Conservation (phyloP, 352 stramenopile species). For the Globisporangium perplexum region DNA sequence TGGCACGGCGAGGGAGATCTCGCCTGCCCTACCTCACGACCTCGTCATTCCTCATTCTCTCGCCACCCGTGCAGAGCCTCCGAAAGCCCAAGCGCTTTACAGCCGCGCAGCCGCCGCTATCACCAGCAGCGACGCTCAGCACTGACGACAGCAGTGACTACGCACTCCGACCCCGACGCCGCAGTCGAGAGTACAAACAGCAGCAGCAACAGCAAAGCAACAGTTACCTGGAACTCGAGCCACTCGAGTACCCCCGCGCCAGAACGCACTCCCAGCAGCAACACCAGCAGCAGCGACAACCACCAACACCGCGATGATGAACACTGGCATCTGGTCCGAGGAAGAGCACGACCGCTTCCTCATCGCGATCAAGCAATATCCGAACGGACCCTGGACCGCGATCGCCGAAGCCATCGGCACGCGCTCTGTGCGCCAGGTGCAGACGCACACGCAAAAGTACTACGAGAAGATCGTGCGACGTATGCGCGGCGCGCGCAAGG, state of each 20-base stretch:
- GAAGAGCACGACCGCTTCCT: conserved; percentile 61
- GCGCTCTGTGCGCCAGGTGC: conserved; percentile 53
- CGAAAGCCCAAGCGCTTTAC: background rate
- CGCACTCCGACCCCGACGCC: background rate
- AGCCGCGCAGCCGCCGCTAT: background rate
- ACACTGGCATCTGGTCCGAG: conserved; percentile 29
- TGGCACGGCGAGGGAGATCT: no score
- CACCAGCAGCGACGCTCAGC: background rate
- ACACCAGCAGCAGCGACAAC: background rate
- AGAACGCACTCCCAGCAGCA: background rate
- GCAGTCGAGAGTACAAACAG: background rate
- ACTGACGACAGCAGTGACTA: no score
- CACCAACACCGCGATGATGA: background rate
- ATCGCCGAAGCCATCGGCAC: conserved; percentile 39
- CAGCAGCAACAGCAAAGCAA: no score
- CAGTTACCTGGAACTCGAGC: background rate
- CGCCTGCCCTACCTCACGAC: background rate
- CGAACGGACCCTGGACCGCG: conserved; percentile 32
- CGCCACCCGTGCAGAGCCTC: background rate
- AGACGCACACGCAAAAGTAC: conserved; percentile 55
- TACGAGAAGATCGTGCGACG: conserved; percentile 66
- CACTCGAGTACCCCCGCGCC: background rate
- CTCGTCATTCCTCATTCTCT: conserved; percentile 1
- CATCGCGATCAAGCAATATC: conserved; percentile 36
- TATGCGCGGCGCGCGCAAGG: conserved; percentile 50